Conservation (phyloP, 2,329 filamentous ascomycete genomes). For the Neurospora crassa region DNA sequence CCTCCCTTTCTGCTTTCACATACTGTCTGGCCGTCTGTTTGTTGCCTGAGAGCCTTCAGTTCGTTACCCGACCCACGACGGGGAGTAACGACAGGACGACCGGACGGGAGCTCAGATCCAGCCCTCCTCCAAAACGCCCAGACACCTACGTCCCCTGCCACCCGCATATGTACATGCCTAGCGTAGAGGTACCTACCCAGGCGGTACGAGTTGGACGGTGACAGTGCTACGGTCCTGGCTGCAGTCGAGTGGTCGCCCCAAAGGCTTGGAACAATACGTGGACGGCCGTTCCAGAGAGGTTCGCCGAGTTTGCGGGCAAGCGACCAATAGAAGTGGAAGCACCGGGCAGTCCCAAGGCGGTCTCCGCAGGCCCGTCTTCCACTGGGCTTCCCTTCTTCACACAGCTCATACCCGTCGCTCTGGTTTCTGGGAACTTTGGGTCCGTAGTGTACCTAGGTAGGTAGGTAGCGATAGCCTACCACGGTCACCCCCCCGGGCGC, state of each 20-base stretch:
- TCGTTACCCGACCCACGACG: background rate
- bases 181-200: background rate
- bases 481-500: background rate
- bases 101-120: background rate
- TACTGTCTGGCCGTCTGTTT: background rate
- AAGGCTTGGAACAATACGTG: slow-evolving; percentile 17
- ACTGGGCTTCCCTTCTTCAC: slow-evolving; percentile 1
- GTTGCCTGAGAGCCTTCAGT: background rate
- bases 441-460: slow-evolving; percentile 4
- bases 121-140: background rate
- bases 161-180: background rate
- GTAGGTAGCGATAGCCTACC: background rate
- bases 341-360: slow-evolving; percentile 11
- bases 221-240: slow-evolving; percentile 6
- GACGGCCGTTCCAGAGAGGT: slow-evolving; percentile 5
- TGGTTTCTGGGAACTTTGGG: slow-evolving; percentile 19
- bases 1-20: background rate
- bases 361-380: slow-evolving; percentile 5
- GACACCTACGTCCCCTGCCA: background rate
- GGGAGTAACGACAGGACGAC: background rate
- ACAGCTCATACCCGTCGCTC: slow-evolving; percentile 15
- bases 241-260: slow-evolving; percentile 8
- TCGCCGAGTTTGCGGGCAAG: slow-evolving; percentile 1
- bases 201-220: background rate
- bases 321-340: slow-evolving; percentile 14